Evolutionary conservation across 2,329 filamentous ascomycete species (phyloP).

Genomic region (Zymoseptoria pseudotritici): DNA sequence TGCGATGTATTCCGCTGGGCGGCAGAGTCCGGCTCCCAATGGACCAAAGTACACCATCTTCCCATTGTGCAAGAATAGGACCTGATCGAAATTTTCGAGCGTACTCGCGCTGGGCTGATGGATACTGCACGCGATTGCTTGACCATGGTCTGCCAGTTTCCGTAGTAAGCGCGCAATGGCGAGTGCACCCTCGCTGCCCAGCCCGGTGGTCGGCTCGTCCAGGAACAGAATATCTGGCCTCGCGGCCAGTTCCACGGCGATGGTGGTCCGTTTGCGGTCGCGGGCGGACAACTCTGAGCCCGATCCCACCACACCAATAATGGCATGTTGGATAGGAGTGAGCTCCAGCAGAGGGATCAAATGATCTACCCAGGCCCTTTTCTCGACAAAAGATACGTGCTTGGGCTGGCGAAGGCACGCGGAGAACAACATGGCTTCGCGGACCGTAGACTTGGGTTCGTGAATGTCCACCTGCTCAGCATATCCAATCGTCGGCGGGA

Average conservation of each 20-base stretch:
- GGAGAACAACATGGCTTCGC: constrained; percentile 56
- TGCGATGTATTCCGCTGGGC: no score
- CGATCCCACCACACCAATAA: constrained; percentile 52
- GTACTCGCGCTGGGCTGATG: constrained; percentile 60
- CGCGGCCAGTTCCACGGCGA: constrained; percentile 49
- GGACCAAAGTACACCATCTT: constrained; percentile 59
- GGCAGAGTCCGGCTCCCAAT: no score
- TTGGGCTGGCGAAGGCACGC: constrained; percentile 52
- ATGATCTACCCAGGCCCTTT: no score
- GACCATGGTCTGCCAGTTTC: constrained; percentile 58
- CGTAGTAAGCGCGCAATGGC: constrained; percentile 59
- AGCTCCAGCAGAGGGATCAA: constrained; percentile 51
- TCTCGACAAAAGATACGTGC: no score
- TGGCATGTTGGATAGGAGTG: constrained; percentile 57
- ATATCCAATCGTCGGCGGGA: not conserved
- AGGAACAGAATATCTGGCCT: constrained; percentile 57
- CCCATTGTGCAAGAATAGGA: constrained; percentile 57
- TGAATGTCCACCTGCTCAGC: constrained; percentile 46
- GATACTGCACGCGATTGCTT: constrained; percentile 62
- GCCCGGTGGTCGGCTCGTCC: constrained; percentile 49
- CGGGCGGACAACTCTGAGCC: constrained; percentile 43
- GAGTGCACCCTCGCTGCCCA: constrained; percentile 62
- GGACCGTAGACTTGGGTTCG: constrained; percentile 53
- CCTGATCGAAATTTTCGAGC: constrained; percentile 59
- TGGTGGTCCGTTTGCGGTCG: constrained; percentile 51